Conservation (phyloP, 192 early-diverging fungal genomes). For the Phycomyces nitens region DNA sequence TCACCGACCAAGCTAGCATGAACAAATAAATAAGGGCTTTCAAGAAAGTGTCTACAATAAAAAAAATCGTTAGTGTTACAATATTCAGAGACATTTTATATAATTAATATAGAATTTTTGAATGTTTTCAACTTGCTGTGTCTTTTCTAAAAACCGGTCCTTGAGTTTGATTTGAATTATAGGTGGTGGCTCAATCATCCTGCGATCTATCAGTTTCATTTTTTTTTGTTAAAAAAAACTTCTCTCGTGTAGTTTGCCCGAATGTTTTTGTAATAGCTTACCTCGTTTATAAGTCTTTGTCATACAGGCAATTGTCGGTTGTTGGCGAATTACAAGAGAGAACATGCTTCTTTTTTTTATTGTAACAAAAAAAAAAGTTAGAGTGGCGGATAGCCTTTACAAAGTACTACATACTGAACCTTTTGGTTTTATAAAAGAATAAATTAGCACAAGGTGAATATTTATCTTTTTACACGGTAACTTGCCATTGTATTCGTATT, state of each 20-base stretch:
- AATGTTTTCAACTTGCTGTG: constrained; percentile 8
- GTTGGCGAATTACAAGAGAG: constrained; percentile 13
- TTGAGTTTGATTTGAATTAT: constrained; percentile 22
- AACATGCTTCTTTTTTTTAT: neutral
- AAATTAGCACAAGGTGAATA: too few species aligned
- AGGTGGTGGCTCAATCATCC: constrained; percentile 23
- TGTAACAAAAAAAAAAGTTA: too few species aligned
- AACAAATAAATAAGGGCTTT: constrained; percentile 92
- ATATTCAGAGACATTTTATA: too few species aligned
- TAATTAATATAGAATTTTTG: too few species aligned
- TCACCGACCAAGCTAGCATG: constrained; percentile 84
- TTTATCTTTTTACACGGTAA: too few species aligned
- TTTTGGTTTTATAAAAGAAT: too few species aligned
- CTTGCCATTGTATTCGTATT: too few species aligned
- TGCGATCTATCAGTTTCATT: constrained; percentile 9
- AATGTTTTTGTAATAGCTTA: too few species aligned
- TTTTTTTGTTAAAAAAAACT: neutral
- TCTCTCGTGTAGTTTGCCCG: neutral
- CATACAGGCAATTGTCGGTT: constrained; percentile 11
- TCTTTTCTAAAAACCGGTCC: constrained; percentile 5
- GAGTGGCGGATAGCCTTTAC: too few species aligned
- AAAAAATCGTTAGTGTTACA: too few species aligned
- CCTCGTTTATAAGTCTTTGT: constrained; percentile 18
- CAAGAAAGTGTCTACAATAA: constrained; percentile 44
- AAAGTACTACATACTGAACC: too few species aligned